These are phyloP conservation scores for Eutrema heterophyllum DNA, from an alignment of 345 rosid species.

Conservation along the genomic window DNA sequence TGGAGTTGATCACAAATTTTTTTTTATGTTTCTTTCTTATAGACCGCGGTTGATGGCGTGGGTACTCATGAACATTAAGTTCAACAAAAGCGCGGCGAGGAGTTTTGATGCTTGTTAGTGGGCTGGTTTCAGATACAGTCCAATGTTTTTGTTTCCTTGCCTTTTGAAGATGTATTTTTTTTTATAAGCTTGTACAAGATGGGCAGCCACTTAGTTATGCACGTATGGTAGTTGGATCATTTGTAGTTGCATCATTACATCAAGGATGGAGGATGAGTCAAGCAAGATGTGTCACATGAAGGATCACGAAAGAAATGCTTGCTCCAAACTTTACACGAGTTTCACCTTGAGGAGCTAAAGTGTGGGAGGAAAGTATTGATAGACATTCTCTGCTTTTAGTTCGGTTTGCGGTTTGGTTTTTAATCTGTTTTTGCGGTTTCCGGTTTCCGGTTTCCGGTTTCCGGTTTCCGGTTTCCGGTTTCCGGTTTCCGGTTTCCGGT, in stretches of 20 bases:
- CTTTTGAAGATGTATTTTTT: too few relatives aligned
- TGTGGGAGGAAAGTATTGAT: too few relatives aligned
- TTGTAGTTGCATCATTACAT: neutral
- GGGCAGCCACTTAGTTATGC: neutral
- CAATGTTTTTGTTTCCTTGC: neutral
- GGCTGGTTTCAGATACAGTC: neutral
- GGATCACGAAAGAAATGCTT: slow-evolving; percentile 15
- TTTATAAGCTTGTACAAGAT: neutral
- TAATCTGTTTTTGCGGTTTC: too few relatives aligned
- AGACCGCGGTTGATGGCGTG: neutral
- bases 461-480: too few relatives aligned
- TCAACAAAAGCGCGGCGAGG: neutral
- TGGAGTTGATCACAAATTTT: neutral
- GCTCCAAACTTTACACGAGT: neutral
- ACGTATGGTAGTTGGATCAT: neutral
- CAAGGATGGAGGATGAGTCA: neutral
- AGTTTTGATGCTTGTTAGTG: neutral
- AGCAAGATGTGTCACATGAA: slow-evolving; percentile 11
- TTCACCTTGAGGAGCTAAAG: too few relatives aligned
- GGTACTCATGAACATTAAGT: neutral
- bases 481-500: too few relatives aligned
- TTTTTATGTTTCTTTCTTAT: neutral
- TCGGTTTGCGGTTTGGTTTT: too few relatives aligned
- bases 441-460: too few relatives aligned
- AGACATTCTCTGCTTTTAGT: too few relatives aligned